Percentiles rank a stretch among this genome's conserved stretches.
These are phyloP conservation scores for Plasmodium falciparum DNA, from an alignment of 169 alveolate genomes.

Conservation along the genomic window DNA sequence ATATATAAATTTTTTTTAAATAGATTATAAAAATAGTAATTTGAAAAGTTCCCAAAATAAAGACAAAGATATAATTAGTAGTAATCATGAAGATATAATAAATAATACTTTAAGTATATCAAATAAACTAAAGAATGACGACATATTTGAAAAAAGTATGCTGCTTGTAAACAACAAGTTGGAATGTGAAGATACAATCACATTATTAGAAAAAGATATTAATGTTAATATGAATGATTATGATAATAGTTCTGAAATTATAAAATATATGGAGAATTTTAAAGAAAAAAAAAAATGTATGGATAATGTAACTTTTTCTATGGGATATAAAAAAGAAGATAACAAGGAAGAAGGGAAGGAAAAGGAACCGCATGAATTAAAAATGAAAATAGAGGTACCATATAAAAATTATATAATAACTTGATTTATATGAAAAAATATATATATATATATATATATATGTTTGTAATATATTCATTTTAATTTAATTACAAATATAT, in stretches of 20 bases:
- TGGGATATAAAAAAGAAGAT: conserved; percentile 32
- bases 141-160: conserved; percentile 50
- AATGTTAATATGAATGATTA: conserved; percentile 11
- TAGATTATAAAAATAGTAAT: no score
- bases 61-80: no score
- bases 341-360: not conserved
- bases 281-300: conserved; percentile 43
- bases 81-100: no score
- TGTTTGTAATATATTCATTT: no score
- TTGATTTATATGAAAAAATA: conserved; percentile 24
- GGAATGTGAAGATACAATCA: not conserved
- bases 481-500: no score
- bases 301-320: conserved; percentile 21
- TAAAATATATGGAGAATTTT: conserved; percentile 62
- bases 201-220: not conserved
- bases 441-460: not conserved
- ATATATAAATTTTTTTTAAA: no score
- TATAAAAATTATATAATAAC: no score
- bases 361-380: conserved; percentile 9
- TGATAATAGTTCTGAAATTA: conserved; percentile 40
- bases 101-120: no score
- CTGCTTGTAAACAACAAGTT: not conserved
- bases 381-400: conserved; percentile 6
- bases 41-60: no score
- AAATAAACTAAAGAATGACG: conserved; percentile 12